Evolutionary conservation across 768 basidiomycete species (phyloP), one percentile per base, ranked within the genome.

Genomic region (Rhizopogon sp.): DNA sequence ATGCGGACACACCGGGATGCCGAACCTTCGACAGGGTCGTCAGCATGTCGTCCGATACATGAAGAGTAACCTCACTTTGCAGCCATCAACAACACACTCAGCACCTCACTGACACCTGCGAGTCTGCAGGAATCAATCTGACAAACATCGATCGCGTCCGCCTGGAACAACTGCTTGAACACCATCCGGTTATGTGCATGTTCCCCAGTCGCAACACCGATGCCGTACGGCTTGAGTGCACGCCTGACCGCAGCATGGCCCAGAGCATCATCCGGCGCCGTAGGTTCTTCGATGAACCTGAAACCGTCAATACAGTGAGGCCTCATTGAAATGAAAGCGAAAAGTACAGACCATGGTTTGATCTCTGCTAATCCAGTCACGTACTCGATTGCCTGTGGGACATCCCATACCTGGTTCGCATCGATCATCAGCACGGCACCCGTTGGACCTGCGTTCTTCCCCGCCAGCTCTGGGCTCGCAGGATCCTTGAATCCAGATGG

Each of bases 381-480:
- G 69, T 96, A 96, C 29, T 95, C 90, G 62, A 97, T 89, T 6
- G 96, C 95, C 68, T 94, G 82, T 29, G 85, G 77, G 14, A 98
- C 96, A 61, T 96, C 94, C 91, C 91, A 95, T 6, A 95, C 88
- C 71, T 97, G 95, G 72, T 98, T 98, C 39, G 95, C 90, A 70
- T 98, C 95, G 58, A 98, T 90, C 95, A 98, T 98, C 44, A 98
- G 76, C 43, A 98, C 95, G 33, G 88, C 83, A 5, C 96, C 95
- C 0, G 93, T 93, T 9, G 93, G 93, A 6, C 95, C 93, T 4
- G 94, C 93, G 59, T 97, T 97, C 80, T 97, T 98, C 3, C 87
- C 92, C 40, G 74, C 79, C 35, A 97, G 74, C 42, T 76, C 88
- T 46, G 79, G 75, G 56, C 80, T 73, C 43, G 75, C 74, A 17